Evolutionary conservation across 2,329 filamentous ascomycete species (phyloP).

Genomic region (Monosporascus ibericus): DNA sequence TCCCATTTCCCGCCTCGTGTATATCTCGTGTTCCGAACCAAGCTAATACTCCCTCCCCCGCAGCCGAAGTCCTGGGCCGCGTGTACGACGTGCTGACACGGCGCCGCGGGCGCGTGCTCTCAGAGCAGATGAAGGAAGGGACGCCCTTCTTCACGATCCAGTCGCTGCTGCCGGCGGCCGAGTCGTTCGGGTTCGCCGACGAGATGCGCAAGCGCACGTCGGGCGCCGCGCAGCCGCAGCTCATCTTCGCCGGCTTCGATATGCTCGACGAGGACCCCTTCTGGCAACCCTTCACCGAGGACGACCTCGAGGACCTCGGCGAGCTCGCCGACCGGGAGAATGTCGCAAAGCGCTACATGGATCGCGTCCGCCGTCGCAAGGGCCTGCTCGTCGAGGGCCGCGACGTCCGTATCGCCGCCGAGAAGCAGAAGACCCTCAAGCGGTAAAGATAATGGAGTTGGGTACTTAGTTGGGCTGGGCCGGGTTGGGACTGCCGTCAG

Average conservation of each 20-base stretch:
- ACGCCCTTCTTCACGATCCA: slow-evolving; percentile 95
- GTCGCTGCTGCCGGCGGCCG: slow-evolving; percentile 81
- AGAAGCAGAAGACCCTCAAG: slow-evolving; percentile 78
- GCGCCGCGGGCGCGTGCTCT: slow-evolving; percentile 80
- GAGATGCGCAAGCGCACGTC: slow-evolving; percentile 94
- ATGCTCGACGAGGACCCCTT: slow-evolving; percentile 92
- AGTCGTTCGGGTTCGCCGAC: slow-evolving; percentile 92
- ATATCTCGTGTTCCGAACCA: slow-evolving; percentile 11
- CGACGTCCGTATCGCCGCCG: slow-evolving; percentile 74
- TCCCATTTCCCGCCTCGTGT: background rate
- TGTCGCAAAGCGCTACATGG: slow-evolving; percentile 93
- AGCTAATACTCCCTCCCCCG: slow-evolving; percentile 8
- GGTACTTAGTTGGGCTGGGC: background rate
- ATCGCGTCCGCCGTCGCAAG: slow-evolving; percentile 79
- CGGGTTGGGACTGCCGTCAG: background rate
- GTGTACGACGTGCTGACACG: slow-evolving; percentile 98
- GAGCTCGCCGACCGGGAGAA: slow-evolving; percentile 93
- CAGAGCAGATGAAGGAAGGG: slow-evolving; percentile 88
- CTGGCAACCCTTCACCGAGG: slow-evolving; percentile 95
- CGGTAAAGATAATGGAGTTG: slow-evolving; percentile 31
- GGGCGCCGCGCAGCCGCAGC: slow-evolving; percentile 84
- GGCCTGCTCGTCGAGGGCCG: slow-evolving; percentile 77
- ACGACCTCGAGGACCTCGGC: slow-evolving; percentile 91
- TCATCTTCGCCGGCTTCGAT: slow-evolving; percentile 90
- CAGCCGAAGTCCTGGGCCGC: slow-evolving; percentile 84